Conservation (phyloP, 1,139 yeast genomes). For the Blastobotrys petasosporus region DNA sequence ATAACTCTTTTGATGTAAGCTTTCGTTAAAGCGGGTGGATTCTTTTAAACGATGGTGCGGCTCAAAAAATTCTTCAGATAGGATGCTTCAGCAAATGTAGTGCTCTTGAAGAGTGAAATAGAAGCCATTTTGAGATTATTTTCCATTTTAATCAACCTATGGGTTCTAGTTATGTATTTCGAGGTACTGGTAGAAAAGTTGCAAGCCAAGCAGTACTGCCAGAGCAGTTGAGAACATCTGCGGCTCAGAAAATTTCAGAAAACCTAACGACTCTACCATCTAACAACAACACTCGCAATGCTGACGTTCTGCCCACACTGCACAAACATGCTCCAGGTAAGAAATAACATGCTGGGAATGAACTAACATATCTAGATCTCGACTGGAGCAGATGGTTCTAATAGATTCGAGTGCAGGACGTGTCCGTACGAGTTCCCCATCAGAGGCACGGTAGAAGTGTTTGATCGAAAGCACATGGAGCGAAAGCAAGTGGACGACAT, state of each 20-base stretch:
- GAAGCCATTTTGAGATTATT: no score
- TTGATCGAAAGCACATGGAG: conserved; percentile 73
- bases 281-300: conserved; percentile 40
- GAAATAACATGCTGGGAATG: conserved; percentile 15
- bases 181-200: no score
- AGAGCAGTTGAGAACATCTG: no score
- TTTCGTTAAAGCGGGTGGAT: no score
- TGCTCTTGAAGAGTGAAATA: no score
- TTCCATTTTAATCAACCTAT: no score
- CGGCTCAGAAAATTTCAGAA: not conserved
- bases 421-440: conserved; percentile 94
- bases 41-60: no score
- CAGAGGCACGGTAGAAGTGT: conserved; percentile 65
- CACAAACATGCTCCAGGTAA: conserved; percentile 72
- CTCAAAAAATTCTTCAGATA: no score
- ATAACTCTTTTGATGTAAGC: no score
- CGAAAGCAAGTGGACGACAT: conserved; percentile 95
- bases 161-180: no score
- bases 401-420: conserved; percentile 74
- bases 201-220: no score
- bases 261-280: not conserved
- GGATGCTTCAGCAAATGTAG: no score
- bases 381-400: conserved; percentile 19
- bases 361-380: conserved; percentile 15
- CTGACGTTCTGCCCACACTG: conserved; percentile 91